A percentile compares a stretch with the other conserved stretches of the same genome.
These are phyloP conservation scores for Microdochium bolleyi DNA, from an alignment of 2,329 filamentous ascomycete species.

Conservation along the genomic window DNA sequence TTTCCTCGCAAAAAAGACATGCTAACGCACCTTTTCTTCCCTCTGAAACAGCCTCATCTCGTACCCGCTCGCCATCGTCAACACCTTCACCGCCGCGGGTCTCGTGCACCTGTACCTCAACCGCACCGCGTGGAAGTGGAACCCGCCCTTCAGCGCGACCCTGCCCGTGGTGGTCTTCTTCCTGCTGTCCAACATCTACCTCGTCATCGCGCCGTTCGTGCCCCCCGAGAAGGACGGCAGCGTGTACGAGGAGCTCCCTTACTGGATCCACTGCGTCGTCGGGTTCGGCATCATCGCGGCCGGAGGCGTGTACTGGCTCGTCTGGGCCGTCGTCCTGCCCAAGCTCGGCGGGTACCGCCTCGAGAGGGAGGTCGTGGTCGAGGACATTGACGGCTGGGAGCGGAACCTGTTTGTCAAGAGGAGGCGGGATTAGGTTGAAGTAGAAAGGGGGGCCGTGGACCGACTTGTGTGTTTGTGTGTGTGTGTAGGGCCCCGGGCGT, in stretches of 20 bases:
- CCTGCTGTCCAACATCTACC: slow-evolving; percentile 41
- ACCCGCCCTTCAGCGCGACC: slow-evolving; percentile 37
- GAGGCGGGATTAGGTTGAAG: not conserved
- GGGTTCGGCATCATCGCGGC: slow-evolving; percentile 42
- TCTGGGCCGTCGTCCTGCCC: slow-evolving; percentile 44
- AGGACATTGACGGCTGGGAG: slow-evolving; percentile 17
- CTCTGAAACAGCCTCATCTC: slow-evolving; percentile 35
- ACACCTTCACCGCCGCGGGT: slow-evolving; percentile 39
- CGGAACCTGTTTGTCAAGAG: not conserved
- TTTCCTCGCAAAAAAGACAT: too few relatives aligned
- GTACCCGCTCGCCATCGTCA: slow-evolving; percentile 46
- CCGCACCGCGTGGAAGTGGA: slow-evolving; percentile 18
- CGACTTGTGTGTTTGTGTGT: too few relatives aligned
- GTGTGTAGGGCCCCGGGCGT: too few relatives aligned
- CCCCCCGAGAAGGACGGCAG: slow-evolving; percentile 36
- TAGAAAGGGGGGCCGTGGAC: too few relatives aligned
- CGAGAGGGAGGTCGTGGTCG: slow-evolving; percentile 31
- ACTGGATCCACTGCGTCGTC: slow-evolving; percentile 48
- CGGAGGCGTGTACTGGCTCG: slow-evolving; percentile 42
- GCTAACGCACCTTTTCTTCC: too few relatives aligned
- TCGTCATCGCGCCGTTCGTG: slow-evolving; percentile 46
- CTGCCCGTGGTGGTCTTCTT: slow-evolving; percentile 40
- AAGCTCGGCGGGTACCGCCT: slow-evolving; percentile 40
- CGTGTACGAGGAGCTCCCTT: slow-evolving; percentile 30
- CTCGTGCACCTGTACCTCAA: slow-evolving; percentile 42